These are phyloP conservation scores for Hymenoscyphus linearis DNA, from an alignment of 2,329 filamentous ascomycete genomes.

Conservation along the genomic window DNA sequence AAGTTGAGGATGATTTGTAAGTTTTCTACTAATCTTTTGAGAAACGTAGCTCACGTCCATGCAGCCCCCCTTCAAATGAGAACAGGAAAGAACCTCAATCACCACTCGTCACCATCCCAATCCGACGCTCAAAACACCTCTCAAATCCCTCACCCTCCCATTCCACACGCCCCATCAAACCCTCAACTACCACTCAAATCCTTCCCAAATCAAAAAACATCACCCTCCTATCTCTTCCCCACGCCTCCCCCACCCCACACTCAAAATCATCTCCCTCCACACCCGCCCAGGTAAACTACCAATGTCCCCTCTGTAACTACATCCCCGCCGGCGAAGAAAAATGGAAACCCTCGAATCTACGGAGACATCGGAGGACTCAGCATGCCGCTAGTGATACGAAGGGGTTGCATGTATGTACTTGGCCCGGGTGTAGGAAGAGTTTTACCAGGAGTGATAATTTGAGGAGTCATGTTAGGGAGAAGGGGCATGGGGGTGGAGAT, in stretches of 20 bases:
- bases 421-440: constrained; percentile 16
- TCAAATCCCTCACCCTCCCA: not conserved
- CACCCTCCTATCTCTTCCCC: not conserved
- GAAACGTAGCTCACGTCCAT: not conserved
- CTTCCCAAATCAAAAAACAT: not conserved
- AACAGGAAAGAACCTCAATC: not conserved
- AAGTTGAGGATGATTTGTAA: not conserved
- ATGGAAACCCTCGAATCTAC: constrained; percentile 27
- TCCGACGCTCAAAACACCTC: not conserved
- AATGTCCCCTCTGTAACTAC: constrained; percentile 21
- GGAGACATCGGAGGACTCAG: constrained; percentile 23
- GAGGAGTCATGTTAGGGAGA: constrained; percentile 21
- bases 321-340: constrained; percentile 21
- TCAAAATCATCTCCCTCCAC: not conserved
- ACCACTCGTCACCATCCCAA: not conserved
- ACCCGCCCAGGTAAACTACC: constrained; percentile 1
- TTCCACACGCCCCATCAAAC: not conserved
- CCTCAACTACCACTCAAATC: not conserved
- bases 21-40: not conserved
- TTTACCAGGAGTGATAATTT: constrained; percentile 28
- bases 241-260: not conserved
- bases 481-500: constrained; percentile 13
- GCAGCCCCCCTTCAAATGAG: not conserved
- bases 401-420: constrained; percentile 15
- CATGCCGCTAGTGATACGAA: constrained; percentile 15